These are phyloP conservation scores for Phytophthora colocasiae DNA, from an alignment of 352 stramenopile genomes.

Conservation along the genomic window DNA sequence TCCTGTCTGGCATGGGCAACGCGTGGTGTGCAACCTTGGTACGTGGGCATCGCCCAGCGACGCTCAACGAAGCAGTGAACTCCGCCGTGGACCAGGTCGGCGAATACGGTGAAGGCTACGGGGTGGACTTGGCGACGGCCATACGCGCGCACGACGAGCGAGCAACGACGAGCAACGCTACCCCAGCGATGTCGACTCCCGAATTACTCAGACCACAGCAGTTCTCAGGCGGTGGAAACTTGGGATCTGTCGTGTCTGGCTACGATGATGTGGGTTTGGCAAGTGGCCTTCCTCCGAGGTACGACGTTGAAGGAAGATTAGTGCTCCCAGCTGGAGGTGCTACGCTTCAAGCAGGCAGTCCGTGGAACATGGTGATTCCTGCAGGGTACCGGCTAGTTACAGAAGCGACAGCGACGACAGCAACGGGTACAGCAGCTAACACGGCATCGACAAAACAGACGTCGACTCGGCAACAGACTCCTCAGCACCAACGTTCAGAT, in stretches of 20 bases:
- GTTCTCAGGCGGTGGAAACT: neutral
- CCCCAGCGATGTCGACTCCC: too few relatives aligned
- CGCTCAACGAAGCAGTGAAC: too few relatives aligned
- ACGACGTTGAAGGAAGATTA: conserved; percentile 6
- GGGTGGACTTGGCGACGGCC: too few relatives aligned
- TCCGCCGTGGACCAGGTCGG: too few relatives aligned
- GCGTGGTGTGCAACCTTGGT: too few relatives aligned
- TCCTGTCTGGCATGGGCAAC: too few relatives aligned
- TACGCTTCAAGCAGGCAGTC: neutral
- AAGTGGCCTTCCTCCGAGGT: neutral
- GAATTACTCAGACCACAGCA: too few relatives aligned
- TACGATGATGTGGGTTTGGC: neutral
- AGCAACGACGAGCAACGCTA: too few relatives aligned
- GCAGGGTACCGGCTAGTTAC: conserved; percentile 3
- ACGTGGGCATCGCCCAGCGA: too few relatives aligned
- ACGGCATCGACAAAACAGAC: neutral
- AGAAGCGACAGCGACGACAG: neutral
- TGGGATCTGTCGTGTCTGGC: neutral
- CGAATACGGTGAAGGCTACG: too few relatives aligned
- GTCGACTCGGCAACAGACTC: neutral
- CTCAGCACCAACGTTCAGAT: neutral
- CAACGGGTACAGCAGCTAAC: too few relatives aligned
- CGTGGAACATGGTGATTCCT: conserved; percentile 3
- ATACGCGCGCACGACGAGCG: too few relatives aligned
- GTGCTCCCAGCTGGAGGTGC: neutral